These are phyloP conservation scores for Aspergillus flavus DNA, from an alignment of 2,329 filamentous ascomycete species.

Conservation along the genomic window DNA sequence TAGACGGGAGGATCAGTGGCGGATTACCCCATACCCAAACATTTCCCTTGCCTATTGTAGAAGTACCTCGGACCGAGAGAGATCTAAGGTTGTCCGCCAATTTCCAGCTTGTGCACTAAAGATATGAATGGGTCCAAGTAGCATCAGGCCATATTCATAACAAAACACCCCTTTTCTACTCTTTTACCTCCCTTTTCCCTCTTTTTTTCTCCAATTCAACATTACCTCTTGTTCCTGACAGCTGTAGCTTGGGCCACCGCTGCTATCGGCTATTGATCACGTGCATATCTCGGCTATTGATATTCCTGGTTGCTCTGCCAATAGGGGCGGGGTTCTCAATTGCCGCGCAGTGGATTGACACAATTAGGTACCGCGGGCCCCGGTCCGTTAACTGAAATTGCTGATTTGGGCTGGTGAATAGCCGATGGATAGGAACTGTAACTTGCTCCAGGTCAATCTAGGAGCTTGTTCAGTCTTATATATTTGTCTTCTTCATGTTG, in stretches of 20 bases:
- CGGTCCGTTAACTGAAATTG: slow-evolving; percentile 9
- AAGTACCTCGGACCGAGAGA: slow-evolving; percentile 18
- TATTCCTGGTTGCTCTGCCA: slow-evolving; percentile 8
- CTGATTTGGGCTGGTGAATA: slow-evolving; percentile 5
- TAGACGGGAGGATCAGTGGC: slow-evolving; percentile 2
- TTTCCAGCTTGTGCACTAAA: background rate
- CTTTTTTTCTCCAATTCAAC: background rate
- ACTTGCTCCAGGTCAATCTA: background rate
- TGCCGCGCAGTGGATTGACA: slow-evolving; percentile 12
- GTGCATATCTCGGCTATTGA: slow-evolving; percentile 11
- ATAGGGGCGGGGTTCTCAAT: slow-evolving; percentile 5
- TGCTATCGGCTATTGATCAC: slow-evolving; percentile 13
- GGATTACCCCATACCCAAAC: slow-evolving; percentile 2
- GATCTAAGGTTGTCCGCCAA: background rate
- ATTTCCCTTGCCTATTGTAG: slow-evolving; percentile 3
- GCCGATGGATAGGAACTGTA: slow-evolving; percentile 5
- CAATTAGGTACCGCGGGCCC: background rate
- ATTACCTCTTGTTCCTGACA: background rate
- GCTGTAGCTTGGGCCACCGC: background rate
- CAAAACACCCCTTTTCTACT: background rate
- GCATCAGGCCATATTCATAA: background rate
- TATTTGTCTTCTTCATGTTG: background rate
- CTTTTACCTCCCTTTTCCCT: background rate
- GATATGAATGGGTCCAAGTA: background rate
- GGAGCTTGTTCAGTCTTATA: background rate